Evolutionary conservation across 2,329 filamentous ascomycete species (phyloP), one percentile per base, ranked within the genome.

Genomic region (Colletotrichum horii): DNA sequence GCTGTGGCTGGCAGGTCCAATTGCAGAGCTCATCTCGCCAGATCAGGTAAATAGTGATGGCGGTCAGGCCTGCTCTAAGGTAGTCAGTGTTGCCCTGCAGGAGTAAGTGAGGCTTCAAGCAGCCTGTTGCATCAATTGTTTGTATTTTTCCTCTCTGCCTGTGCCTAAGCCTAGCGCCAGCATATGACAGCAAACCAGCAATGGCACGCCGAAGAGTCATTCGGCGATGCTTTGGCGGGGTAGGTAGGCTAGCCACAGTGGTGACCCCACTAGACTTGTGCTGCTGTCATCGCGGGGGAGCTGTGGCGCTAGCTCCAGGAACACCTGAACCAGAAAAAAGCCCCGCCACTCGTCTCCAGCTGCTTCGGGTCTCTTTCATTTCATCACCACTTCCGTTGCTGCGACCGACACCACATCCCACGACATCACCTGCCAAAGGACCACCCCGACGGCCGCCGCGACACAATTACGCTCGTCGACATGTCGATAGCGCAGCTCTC

Each of bases 401-500:
- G n/a, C 43, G 43, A 22, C 43, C 22, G n/a, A 52, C 43, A 52
- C 12, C 43, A 48, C 43, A 19, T 19, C 38, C 48, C 19, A n/a
- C 66, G 28, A 43, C 19, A 11, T n/a, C 28, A 43, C 22, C 34
- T 66, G 1, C 14, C 30, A 11, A n/a, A 16, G 32, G 36, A 30
- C 4, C 26, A 56, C 28, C 11, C 14, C 65, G 36, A 38, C 65
- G 34, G 16, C 36, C 22, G 3, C 34, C 19, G 34, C 30, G 38
- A 62, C 28, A 8, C 22, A 52, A 24, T 26, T 15, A 16, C 5
- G 64, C 9, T 16, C 28, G 16, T 15, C 48, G 65, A 26, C 56
- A 92, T 92, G 90, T 91, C 90, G 24, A 81, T 88, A 60, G 82
- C 93, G 65, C 95, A 96, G 82, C 91, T 99, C 9, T 92, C 93